Evolutionary conservation across 2,329 filamentous ascomycete genomes (phyloP).

Genomic region (Penicillium sp.): DNA sequence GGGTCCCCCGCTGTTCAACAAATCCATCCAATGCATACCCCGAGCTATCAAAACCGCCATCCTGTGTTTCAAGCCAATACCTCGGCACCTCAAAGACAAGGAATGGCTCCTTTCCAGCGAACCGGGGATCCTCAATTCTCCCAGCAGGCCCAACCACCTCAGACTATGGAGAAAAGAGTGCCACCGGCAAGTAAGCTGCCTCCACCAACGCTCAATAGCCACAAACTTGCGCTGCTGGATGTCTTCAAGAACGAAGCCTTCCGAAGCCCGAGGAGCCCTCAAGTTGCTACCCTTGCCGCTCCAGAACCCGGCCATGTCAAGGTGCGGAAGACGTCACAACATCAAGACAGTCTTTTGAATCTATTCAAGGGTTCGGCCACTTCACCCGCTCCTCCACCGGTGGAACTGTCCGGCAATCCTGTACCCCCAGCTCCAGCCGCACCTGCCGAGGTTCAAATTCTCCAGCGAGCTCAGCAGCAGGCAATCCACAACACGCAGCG

Average conservation of each 20-base stretch:
- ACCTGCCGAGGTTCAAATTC: slow-evolving; percentile 29
- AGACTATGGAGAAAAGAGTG: slow-evolving; percentile 45
- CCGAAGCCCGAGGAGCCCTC: slow-evolving; percentile 26
- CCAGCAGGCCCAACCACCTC: slow-evolving; percentile 33
- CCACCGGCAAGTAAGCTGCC: slow-evolving; percentile 60
- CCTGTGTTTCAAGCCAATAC: slow-evolving; percentile 15
- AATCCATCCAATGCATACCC: slow-evolving; percentile 24
- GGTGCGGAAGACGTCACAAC: slow-evolving; percentile 31
- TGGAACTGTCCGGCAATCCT: slow-evolving; percentile 7
- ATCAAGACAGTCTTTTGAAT: slow-evolving; percentile 39
- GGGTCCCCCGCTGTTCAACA: slow-evolving; percentile 22
- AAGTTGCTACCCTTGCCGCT: slow-evolving; percentile 12
- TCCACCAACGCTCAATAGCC: slow-evolving; percentile 57
- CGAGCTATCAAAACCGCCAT: slow-evolving; percentile 20
- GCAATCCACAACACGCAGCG: slow-evolving; percentile 11
- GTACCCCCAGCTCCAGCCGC: slow-evolving; percentile 3
- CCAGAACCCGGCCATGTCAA: slow-evolving; percentile 10
- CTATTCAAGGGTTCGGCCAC: slow-evolving; percentile 31
- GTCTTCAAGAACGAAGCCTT: slow-evolving; percentile 51
- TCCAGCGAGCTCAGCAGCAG: slow-evolving; percentile 30
- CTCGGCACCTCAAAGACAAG: slow-evolving; percentile 23
- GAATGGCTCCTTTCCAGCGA: slow-evolving; percentile 46
- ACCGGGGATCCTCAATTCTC: slow-evolving; percentile 49
- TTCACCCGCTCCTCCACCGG: slow-evolving; percentile 19
- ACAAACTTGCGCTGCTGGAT: slow-evolving; percentile 58